Evolutionary conservation across 2,329 filamentous ascomycete genomes (phyloP).

Genomic region (Hypoxylon sp.): DNA sequence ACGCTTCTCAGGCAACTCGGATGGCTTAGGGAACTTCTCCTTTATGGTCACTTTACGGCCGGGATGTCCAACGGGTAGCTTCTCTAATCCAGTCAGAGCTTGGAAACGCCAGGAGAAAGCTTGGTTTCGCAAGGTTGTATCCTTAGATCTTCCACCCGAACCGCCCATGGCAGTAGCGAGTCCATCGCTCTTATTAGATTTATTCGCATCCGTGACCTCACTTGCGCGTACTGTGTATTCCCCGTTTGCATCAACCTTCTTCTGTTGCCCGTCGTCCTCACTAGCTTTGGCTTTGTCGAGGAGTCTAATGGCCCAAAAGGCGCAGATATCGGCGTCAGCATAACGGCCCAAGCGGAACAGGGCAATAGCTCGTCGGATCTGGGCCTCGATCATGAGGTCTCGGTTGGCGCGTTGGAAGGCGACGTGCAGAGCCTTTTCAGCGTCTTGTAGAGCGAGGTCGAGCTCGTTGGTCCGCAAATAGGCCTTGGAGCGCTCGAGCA

Average conservation of each 20-base stretch:
- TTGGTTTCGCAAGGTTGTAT: slow-evolving; percentile 54
- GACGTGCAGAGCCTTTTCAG: slow-evolving; percentile 74
- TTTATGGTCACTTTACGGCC: slow-evolving; percentile 63
- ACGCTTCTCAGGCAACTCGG: slow-evolving; percentile 42
- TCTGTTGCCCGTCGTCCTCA: slow-evolving; percentile 58
- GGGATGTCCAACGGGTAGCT: slow-evolving; percentile 61
- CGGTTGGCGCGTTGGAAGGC: slow-evolving; percentile 79
- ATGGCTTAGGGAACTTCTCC: slow-evolving; percentile 54
- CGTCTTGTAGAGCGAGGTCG: slow-evolving; percentile 77
- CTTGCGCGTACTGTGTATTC: slow-evolving; percentile 62
- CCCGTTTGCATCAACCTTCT: slow-evolving; percentile 62
- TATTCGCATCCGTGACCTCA: slow-evolving; percentile 52
- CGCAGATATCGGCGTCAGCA: slow-evolving; percentile 81
- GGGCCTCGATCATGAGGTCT: slow-evolving; percentile 83
- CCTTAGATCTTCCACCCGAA: slow-evolving; percentile 43
- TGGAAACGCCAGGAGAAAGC: slow-evolving; percentile 65
- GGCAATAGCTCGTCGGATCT: slow-evolving; percentile 83
- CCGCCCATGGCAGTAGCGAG: slow-evolving; percentile 46
- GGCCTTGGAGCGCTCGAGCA: slow-evolving; percentile 85
- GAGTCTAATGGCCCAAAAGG: slow-evolving; percentile 69
- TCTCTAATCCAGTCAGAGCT: slow-evolving; percentile 62
- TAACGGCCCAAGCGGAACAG: slow-evolving; percentile 79
- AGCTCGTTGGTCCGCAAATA: slow-evolving; percentile 76
- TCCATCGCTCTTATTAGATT: slow-evolving; percentile 40
- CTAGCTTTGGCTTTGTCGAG: slow-evolving; percentile 57